Evolutionary conservation across 192 early-diverging fungal genomes (phyloP).

Genomic region (Pilaira anomala): DNA sequence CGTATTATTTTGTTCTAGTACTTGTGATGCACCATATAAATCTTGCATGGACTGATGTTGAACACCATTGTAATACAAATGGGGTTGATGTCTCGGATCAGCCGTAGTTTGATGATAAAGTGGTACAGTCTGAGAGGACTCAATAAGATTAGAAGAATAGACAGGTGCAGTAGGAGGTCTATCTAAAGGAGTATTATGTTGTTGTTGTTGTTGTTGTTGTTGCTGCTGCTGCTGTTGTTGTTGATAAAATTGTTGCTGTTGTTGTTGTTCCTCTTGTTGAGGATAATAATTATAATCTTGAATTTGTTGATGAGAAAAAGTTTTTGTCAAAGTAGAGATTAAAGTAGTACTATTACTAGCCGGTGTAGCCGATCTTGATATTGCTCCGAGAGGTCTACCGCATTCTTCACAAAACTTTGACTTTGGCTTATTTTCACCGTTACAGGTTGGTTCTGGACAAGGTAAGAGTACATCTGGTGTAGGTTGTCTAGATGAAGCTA

Average conservation of each 20-base stretch:
- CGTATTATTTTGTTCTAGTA: constrained; percentile 1
- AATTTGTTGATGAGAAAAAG: not conserved
- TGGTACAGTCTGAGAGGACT: not conserved
- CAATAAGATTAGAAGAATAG: constrained; percentile 11
- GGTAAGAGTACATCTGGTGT: constrained; percentile 13
- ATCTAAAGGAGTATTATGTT: not conserved
- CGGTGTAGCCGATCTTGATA: constrained; percentile 38
- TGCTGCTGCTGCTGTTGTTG: not conserved
- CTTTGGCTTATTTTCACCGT: constrained; percentile 45
- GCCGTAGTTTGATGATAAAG: not conserved
- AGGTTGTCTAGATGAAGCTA: constrained; percentile 9
- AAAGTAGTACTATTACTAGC: not conserved
- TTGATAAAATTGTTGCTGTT: not conserved
- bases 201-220: not conserved
- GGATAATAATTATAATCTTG: constrained; percentile 4
- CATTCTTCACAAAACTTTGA: constrained; percentile 57
- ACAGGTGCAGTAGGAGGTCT: constrained; percentile 14
- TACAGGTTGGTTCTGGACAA: constrained; percentile 40
- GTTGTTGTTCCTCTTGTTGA: not conserved
- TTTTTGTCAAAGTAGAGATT: not conserved
- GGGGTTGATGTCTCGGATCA: constrained; percentile 3
- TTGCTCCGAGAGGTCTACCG: constrained; percentile 37
- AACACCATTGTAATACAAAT: constrained; percentile 7
- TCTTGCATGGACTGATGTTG: constrained; percentile 18
- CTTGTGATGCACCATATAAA: not conserved